These are phyloP conservation scores for Sicyos baderoa DNA, from an alignment of 306 rosid species.

Conservation along the genomic window DNA sequence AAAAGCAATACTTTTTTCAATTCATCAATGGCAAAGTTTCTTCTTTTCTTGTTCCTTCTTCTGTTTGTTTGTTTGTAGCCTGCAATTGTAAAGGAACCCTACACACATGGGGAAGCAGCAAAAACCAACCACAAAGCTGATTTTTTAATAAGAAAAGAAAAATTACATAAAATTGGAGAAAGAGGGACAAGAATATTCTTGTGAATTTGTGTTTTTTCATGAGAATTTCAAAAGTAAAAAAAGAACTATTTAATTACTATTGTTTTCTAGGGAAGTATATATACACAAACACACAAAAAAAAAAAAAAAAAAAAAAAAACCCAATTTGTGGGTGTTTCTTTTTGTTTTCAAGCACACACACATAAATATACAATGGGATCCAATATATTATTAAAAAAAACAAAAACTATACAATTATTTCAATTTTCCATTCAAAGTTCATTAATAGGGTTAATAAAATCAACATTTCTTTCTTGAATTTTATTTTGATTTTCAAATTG, in stretches of 20 bases:
- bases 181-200: conserved; percentile 7
- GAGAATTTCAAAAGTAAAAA: background rate
- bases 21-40: background rate
- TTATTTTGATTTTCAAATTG: no score
- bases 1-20: background rate
- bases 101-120: conserved; percentile 21
- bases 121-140: background rate
- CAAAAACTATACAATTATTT: no score
- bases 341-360: conserved; percentile 14
- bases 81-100: conserved; percentile 17
- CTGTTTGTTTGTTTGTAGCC: conserved; percentile 20
- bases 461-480: no score
- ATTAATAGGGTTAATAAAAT: background rate
- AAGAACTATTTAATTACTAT: conserved; percentile 9
- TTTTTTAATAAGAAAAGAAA: background rate
- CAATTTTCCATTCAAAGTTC: background rate
- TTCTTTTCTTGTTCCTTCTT: conserved; percentile 4
- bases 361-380: background rate
- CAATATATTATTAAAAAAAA: background rate
- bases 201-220: conserved; percentile 3
- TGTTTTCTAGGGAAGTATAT: background rate
- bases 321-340: conserved; percentile 10
- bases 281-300: no score
- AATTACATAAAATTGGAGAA: background rate
- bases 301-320: no score